Base-by-base conservation (phyloP, 129 eudicot genomes). In the Glebionis coronaria region DNA sequence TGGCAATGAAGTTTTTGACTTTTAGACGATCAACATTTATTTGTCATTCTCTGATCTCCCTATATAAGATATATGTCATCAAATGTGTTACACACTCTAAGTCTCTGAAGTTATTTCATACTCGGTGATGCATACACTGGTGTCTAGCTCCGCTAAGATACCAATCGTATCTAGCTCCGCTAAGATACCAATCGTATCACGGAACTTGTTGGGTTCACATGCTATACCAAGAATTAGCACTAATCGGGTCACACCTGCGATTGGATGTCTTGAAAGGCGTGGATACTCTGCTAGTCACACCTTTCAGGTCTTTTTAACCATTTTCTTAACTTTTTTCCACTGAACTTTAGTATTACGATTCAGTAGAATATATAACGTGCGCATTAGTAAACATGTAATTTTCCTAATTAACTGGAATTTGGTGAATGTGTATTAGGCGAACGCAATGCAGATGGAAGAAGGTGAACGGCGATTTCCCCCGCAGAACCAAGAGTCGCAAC, bases 401-500 rank as follows among this genome's bases (percentile, higher is more conserved):
- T 4, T 29, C 35, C 35, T 29, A 29, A 29, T 4, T 29, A 29
- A 23, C 18, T 61, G 21, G 63, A 58, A 6, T 23, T 58, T 25
- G 67, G 52, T 62, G 53, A 59, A 4, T 42, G 4, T 42, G 25
- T 29, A 4, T 29, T 29, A 29, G 35, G 4, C 6, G 2, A 19
- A 12, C 3, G 58, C 12, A 53, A 53, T 7, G 11, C 8, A 8
- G 58, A 25, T 25, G 21, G 4, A 25, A 53, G 21, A 60, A 14
- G 79, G 55, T 0, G 82, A 79, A 5, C 64, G 77, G 12, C 51
- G 67, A 44, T 90, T 90, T 62, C 95, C 97, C 31, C 67, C 89
- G 0, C 95, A 90, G 72, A 74, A 73, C 40, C 97, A 90, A 61
- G 83, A 81, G 3, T 16, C 76, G 3, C 93, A 91, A 74, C 93